These are phyloP conservation scores for Castanea sativa DNA, from an alignment of 306 rosid species.

Conservation along the genomic window DNA sequence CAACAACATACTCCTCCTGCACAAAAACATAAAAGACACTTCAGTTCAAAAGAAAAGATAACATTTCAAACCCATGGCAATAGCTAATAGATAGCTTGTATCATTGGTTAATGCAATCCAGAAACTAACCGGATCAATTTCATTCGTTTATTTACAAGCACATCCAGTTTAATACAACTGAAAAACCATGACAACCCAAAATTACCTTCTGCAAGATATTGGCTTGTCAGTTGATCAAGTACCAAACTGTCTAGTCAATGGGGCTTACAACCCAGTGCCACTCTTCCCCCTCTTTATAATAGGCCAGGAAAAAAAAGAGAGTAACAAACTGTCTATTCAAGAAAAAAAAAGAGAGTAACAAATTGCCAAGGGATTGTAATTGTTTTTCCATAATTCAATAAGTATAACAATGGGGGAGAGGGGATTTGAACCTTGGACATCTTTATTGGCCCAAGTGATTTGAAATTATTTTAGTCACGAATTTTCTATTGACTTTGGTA, in stretches of 20 bases:
- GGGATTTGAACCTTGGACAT: no score
- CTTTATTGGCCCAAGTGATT: background rate
- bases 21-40: conserved; percentile 4
- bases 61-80: background rate
- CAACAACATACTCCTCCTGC: conserved; percentile 80
- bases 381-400: background rate
- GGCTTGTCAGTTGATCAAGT: background rate
- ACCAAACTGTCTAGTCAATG: background rate
- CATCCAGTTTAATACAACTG: background rate
- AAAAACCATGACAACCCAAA: background rate
- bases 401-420: no score
- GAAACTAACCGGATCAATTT: background rate
- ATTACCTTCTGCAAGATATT: background rate
- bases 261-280: no score
- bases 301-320: no score
- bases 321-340: background rate
- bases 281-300: no score
- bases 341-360: background rate
- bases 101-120: background rate
- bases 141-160: background rate
- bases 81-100: no score
- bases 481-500: background rate
- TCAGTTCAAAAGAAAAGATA: background rate
- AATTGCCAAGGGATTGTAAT: background rate
- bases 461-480: background rate